phyloP scores from a whole-genome alignment of 805 yeast species.

The Pichia sporocuriosa region DNA sequence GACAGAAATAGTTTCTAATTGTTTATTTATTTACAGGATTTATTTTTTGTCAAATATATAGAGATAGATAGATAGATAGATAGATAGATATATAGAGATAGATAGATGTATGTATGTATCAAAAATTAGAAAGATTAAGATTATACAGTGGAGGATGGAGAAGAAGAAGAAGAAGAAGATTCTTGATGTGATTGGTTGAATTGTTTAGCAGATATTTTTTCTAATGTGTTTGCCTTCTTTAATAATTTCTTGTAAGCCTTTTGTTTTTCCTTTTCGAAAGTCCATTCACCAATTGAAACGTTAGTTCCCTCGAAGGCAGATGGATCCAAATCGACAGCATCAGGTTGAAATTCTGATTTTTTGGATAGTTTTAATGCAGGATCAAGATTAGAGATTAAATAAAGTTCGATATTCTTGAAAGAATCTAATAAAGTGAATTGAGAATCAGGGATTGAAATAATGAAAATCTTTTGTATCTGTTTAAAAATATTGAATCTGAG shows the following conservation, averaged over 20 bases:
- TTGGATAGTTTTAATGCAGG: conserved; percentile 32
- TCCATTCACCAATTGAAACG: conserved; percentile 45
- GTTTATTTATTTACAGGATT: conserved; percentile 2
- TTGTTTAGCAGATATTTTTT: conserved; percentile 18
- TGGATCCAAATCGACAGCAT: conserved; percentile 57
- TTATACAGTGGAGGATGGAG: no score
- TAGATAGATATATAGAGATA: neutral
- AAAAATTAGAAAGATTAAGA: no score
- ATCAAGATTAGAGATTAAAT: conserved; percentile 32
- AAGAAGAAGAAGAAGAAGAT: neutral
- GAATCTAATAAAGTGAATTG: conserved; percentile 37
- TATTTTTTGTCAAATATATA: no score
- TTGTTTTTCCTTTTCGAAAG: conserved; percentile 39
- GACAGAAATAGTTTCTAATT: neutral
- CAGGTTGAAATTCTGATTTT: conserved; percentile 60
- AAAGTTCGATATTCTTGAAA: conserved; percentile 33
- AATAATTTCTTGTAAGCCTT: conserved; percentile 41
- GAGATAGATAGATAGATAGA: no score
- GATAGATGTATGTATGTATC: neutral
- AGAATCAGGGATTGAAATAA: conserved; percentile 48
- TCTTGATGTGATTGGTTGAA: no score
- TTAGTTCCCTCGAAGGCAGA: conserved; percentile 54
- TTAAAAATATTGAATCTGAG: conserved; percentile 45
- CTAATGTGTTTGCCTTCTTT: conserved; percentile 25
- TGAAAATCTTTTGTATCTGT: conserved; percentile 40